phyloP scores from a whole-genome alignment of 306 rosid species.

The Castanospermum australe region DNA sequence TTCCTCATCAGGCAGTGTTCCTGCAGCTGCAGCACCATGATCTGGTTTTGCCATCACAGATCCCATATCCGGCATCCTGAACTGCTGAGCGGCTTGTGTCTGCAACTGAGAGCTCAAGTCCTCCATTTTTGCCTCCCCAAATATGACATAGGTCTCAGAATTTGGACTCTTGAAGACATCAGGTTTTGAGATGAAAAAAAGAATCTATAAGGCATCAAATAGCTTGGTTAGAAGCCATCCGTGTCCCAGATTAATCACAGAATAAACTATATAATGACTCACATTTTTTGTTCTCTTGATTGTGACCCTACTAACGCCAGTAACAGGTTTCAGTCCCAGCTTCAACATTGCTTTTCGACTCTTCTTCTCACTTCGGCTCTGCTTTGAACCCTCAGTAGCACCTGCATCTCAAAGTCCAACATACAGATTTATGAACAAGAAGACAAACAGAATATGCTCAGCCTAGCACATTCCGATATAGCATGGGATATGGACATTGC shows the following conservation, averaged over 20 bases:
- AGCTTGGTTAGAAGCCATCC: not conserved
- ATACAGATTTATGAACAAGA: not conserved
- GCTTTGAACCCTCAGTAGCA: slow-evolving; percentile 75
- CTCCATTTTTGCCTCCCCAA: slow-evolving; percentile 89
- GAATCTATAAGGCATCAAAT: slow-evolving; percentile 48
- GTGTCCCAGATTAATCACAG: not conserved
- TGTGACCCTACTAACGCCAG: slow-evolving; percentile 89
- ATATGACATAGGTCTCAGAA: slow-evolving; percentile 78
- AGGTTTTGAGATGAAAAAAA: slow-evolving; percentile 86
- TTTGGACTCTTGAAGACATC: slow-evolving; percentile 93
- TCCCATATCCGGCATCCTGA: slow-evolving; percentile 81
- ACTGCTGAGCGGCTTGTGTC: slow-evolving; percentile 90
- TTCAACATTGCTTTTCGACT: slow-evolving; percentile 97
- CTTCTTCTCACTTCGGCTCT: slow-evolving; percentile 98
- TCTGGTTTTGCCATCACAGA: slow-evolving; percentile 64
- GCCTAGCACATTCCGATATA: not conserved
- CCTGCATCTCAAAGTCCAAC: slow-evolving; percentile 53
- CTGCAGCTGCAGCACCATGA: slow-evolving; percentile 45
- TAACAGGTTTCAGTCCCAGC: slow-evolving; percentile 86
- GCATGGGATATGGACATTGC: not conserved
- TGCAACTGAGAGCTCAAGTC: slow-evolving; percentile 90
- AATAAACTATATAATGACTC: not conserved
- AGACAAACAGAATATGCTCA: not conserved
- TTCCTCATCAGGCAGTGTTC: slow-evolving; percentile 56
- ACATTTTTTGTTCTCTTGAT: slow-evolving; percentile 88